Conservation (phyloP, 164 flowering plant species). For the Litsea cubeba region DNA sequence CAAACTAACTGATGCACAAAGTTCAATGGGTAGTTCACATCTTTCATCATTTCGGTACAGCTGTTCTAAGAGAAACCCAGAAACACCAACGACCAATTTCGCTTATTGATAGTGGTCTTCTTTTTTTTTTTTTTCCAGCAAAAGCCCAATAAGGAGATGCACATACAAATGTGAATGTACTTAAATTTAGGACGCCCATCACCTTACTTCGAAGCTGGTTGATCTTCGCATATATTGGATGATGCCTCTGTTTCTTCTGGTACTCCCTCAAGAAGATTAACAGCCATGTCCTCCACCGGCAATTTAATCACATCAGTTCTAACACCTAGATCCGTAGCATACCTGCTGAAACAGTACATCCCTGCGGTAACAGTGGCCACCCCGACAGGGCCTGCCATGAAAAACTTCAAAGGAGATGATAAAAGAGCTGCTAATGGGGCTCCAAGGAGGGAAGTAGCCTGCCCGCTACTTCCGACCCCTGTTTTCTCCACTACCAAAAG, state of each 20-base stretch:
- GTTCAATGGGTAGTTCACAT: neutral
- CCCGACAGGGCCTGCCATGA: constrained; percentile 79
- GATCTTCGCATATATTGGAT: neutral
- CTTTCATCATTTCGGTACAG: neutral
- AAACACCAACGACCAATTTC: neutral
- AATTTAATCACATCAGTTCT: constrained; percentile 87
- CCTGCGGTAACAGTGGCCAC: constrained; percentile 86
- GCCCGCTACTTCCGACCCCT: constrained; percentile 89
- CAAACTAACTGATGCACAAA: neutral
- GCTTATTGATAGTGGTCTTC: neutral
- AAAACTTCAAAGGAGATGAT: constrained; percentile 75
- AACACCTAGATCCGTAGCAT: constrained; percentile 92
- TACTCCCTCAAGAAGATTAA: constrained; percentile 39
- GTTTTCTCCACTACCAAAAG: constrained; percentile 55
- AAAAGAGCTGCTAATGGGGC: constrained; percentile 92
- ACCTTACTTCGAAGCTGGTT: neutral
- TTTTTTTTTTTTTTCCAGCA: neutral
- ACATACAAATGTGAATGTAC: neutral
- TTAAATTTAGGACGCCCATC: neutral
- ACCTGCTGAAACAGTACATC: constrained; percentile 87
- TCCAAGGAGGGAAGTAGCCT: constrained; percentile 80
- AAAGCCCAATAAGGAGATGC: neutral
- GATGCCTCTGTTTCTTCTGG: neutral
- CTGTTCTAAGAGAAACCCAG: neutral
- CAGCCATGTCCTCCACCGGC: constrained; percentile 83